phyloP scores from a whole-genome alignment of 2,329 filamentous ascomycete genomes.

The Neurospora sp. region DNA sequence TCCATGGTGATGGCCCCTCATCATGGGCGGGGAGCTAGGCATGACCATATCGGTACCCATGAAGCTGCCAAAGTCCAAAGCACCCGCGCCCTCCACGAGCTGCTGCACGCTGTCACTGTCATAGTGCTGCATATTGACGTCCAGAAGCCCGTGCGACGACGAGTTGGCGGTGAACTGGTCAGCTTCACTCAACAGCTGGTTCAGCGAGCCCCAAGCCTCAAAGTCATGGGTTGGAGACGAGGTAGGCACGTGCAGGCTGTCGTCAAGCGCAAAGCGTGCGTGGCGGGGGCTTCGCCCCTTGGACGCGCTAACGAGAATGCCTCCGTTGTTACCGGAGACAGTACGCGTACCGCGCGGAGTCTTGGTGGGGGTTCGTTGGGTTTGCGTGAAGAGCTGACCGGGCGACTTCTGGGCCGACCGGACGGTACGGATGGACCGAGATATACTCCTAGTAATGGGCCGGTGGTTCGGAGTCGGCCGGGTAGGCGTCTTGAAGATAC shows the following conservation, averaged over 20 bases:
- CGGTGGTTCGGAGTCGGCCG: constrained; percentile 51
- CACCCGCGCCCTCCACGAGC: constrained; percentile 14
- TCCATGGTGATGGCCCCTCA: constrained; percentile 13
- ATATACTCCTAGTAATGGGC: constrained; percentile 51
- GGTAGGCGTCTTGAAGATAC: constrained; percentile 51
- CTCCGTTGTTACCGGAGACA: constrained; percentile 9
- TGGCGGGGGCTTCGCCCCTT: constrained; percentile 35
- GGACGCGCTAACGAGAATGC: constrained; percentile 21
- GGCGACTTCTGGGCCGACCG: constrained; percentile 35
- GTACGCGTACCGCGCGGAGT: constrained; percentile 26
- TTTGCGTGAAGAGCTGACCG: constrained; percentile 24
- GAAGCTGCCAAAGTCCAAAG: constrained; percentile 37
- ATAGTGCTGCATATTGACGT: constrained; percentile 27
- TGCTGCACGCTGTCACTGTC: constrained; percentile 23
- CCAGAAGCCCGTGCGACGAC: constrained; percentile 27
- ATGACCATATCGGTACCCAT: constrained; percentile 37
- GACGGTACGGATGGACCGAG: constrained; percentile 42
- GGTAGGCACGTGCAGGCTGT: constrained; percentile 20
- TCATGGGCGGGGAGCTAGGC: constrained; percentile 37
- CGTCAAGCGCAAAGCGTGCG: constrained; percentile 24
- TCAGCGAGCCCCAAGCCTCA: constrained; percentile 28
- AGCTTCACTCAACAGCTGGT: constrained; percentile 51
- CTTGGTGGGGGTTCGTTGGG: constrained; percentile 38
- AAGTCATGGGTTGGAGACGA: constrained; percentile 38
- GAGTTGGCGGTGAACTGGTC: constrained; percentile 33